phyloP scores from a whole-genome alignment of 139 green algal genomes.

The Yamagishiella unicocca region DNA sequence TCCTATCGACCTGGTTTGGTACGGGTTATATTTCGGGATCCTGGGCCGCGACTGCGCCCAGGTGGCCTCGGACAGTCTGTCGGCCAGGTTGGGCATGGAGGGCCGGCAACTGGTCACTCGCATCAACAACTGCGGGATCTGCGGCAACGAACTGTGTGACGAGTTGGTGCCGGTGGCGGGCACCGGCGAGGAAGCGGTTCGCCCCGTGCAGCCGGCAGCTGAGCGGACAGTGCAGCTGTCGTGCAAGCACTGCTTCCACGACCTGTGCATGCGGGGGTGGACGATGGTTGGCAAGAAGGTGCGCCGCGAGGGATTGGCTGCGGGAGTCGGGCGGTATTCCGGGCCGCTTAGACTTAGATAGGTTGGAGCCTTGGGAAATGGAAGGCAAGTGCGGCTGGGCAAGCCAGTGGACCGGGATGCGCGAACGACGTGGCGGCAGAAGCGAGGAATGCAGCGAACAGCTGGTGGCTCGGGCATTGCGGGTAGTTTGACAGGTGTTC shows the following conservation, averaged over 20 bases:
- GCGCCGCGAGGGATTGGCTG: too few species aligned
- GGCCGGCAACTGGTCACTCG: constrained; percentile 55
- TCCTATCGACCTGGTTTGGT: constrained; percentile 74
- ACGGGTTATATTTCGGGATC: constrained; percentile 93
- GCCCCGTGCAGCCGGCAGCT: neutral
- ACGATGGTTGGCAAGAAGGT: constrained; percentile 91
- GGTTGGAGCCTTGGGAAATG: too few species aligned
- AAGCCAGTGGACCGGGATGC: too few species aligned
- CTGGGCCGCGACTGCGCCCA: constrained; percentile 89
- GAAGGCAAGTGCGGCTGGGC: too few species aligned
- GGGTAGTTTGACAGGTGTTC: too few species aligned
- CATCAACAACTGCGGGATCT: constrained; percentile 86
- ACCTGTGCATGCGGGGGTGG: constrained; percentile 89
- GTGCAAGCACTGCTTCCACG: constrained; percentile 95
- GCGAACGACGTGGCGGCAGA: too few species aligned
- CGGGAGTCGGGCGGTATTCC: too few species aligned
- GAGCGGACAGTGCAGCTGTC: constrained; percentile 77
- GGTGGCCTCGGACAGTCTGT: constrained; percentile 75
- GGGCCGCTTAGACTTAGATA: too few species aligned
- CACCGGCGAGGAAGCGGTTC: neutral
- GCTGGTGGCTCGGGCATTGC: too few species aligned
- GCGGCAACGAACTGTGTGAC: constrained; percentile 72
- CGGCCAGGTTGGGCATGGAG: constrained; percentile 65
- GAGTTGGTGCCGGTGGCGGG: constrained; percentile 19
- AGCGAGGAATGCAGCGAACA: too few species aligned